phyloP scores from a whole-genome alignment of 257 asterid species.

The Capsicum pubescens region DNA sequence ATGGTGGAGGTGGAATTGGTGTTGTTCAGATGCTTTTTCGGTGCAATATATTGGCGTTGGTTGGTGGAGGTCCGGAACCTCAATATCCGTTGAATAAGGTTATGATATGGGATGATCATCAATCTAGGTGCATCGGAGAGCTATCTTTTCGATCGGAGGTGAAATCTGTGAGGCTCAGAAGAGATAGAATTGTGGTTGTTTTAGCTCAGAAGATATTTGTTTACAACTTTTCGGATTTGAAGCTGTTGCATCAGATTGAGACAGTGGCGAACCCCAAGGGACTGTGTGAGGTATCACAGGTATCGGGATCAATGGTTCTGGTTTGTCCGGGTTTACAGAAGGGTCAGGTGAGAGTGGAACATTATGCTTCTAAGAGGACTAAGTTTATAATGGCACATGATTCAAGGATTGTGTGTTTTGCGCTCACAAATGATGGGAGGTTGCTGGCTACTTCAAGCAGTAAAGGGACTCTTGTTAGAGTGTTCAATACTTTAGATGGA shows the following conservation, averaged over 20 bases:
- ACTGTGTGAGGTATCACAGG: conserved; percentile 81
- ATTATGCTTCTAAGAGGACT: conserved; percentile 72
- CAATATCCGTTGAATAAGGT: conserved; percentile 84
- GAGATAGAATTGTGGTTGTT: conserved; percentile 77
- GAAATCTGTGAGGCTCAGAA: conserved; percentile 72
- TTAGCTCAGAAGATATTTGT: conserved; percentile 81
- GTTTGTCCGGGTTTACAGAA: conserved; percentile 85
- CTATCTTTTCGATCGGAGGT: conserved; percentile 85
- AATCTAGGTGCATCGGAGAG: conserved; percentile 83
- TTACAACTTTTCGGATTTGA: conserved; percentile 82
- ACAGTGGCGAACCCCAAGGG: conserved; percentile 83
- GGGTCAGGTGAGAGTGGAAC: conserved; percentile 93
- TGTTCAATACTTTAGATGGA: conserved; percentile 80
- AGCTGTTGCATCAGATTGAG: conserved; percentile 85
- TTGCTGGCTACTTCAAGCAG: conserved; percentile 86
- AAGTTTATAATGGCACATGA: conserved; percentile 81
- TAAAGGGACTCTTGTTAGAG: conserved; percentile 81
- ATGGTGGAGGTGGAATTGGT: conserved; percentile 76
- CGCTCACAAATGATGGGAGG: conserved; percentile 83
- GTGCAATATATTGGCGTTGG: conserved; percentile 75
- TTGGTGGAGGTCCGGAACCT: conserved; percentile 86
- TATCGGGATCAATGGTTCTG: conserved; percentile 70
- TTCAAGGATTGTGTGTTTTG: conserved; percentile 68
- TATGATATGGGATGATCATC: conserved; percentile 95
- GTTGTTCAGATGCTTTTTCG: conserved; percentile 90